These are phyloP conservation scores for Carex kokanica DNA, from an alignment of 176 grass and related monocot genomes.

Conservation along the genomic window DNA sequence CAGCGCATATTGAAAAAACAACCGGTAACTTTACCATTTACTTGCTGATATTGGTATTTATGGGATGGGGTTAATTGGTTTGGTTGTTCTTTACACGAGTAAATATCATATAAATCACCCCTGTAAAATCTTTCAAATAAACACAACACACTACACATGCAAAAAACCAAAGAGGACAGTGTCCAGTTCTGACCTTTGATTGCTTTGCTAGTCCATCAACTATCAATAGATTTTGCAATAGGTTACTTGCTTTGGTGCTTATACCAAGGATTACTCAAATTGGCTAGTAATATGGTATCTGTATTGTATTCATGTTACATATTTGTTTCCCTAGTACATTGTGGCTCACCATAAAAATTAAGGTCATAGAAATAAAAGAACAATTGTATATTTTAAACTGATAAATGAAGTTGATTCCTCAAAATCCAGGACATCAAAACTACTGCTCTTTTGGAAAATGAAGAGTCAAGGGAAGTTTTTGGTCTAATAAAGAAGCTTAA, in stretches of 20 bases:
- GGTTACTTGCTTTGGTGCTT: neutral
- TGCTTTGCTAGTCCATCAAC: neutral
- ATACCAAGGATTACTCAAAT: neutral
- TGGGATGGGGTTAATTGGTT: neutral
- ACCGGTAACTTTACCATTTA: slow-evolving; percentile 44
- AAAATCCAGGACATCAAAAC: slow-evolving; percentile 32
- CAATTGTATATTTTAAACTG: neutral
- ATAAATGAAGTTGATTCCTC: slow-evolving; percentile 13
- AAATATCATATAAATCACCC: neutral
- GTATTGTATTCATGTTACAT: neutral
- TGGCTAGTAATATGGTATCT: neutral
- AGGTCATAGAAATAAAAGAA: neutral
- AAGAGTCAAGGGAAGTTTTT: slow-evolving; percentile 85
- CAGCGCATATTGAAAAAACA: slow-evolving; percentile 51
- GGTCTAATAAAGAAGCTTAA: slow-evolving; percentile 97
- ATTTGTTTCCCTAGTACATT: neutral
- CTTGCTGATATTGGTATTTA: neutral
- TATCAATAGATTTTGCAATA: neutral
- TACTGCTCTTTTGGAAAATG: slow-evolving; percentile 62
- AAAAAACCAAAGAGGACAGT: neutral
- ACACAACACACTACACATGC: neutral
- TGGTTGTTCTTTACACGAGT: neutral
- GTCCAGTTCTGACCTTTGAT: neutral
- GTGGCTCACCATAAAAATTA: neutral
- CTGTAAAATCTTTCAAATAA: neutral